Percentiles rank a stretch among this genome's conserved stretches.
Conservation (phyloP, 306 rosid species). For the Hippophae tibetana region DNA sequence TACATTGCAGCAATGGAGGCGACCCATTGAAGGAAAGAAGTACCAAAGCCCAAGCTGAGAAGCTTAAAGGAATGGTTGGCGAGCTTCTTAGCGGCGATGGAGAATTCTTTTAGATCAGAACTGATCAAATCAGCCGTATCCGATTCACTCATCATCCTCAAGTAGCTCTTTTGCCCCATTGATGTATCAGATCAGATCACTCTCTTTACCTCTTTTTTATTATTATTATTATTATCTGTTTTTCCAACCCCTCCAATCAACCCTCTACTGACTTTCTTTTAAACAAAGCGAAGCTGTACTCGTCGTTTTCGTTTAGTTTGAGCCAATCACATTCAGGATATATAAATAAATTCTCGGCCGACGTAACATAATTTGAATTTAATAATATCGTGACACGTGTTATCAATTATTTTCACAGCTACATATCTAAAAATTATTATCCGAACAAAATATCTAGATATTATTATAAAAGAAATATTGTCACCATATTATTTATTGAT, state of each 20-base stretch:
- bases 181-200: neutral
- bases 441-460: no score
- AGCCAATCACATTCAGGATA: no score
- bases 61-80: constrained; percentile 49
- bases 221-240: neutral
- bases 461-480: no score
- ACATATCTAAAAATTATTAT: no score
- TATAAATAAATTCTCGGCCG: no score
- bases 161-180: constrained; percentile 27
- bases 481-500: no score
- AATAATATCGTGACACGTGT: no score
- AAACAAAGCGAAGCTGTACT: no score
- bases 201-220: neutral
- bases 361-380: no score
- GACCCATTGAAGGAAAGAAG: constrained; percentile 53
- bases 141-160: constrained; percentile 35
- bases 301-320: no score
- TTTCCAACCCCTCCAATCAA: neutral
- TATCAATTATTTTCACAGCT: no score
- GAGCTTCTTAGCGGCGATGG: constrained; percentile 37
- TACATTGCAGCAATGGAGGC: constrained; percentile 79
- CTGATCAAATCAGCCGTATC: constrained; percentile 32
- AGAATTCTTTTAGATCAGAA: constrained; percentile 53
- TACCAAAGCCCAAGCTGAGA: constrained; percentile 49
- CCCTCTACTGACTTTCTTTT: no score